These are phyloP conservation scores for Drechslerella coelobrocha DNA, from an alignment of 2,329 filamentous ascomycete species.

Conservation along the genomic window DNA sequence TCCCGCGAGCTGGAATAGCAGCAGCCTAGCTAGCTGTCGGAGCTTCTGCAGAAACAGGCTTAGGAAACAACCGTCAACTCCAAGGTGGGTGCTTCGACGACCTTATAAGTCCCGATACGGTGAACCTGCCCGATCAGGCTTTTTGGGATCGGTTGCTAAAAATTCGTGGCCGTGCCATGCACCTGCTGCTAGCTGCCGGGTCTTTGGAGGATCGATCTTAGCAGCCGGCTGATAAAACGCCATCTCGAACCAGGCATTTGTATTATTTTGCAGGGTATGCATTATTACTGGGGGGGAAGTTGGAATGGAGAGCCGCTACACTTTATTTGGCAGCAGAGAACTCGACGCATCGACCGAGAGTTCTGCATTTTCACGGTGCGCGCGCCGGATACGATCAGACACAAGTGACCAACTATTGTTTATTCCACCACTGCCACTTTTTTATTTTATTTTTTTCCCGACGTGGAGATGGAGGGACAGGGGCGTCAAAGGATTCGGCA, in stretches of 20 bases:
- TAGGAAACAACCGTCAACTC: conserved; percentile 17
- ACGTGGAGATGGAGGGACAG: not conserved
- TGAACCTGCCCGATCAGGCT: conserved; percentile 13
- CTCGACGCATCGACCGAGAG: conserved; percentile 4
- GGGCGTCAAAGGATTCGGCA: conserved; percentile 14
- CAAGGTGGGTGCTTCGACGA: conserved; percentile 17
- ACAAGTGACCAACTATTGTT: conserved; percentile 8
- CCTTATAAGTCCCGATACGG: conserved; percentile 36
- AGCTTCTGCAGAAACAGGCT: conserved; percentile 34
- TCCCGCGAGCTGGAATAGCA: conserved; percentile 35
- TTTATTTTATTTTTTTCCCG: conserved; percentile 3
- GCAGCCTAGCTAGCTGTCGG: conserved; percentile 37
- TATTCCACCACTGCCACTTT: conserved; percentile 27
- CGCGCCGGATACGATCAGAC: conserved; percentile 26
- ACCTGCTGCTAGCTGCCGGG: conserved; percentile 13
- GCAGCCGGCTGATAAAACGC: not conserved
- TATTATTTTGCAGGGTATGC: not conserved
- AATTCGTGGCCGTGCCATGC: conserved; percentile 25
- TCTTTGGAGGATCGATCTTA: not conserved
- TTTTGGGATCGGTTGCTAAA: conserved; percentile 24
- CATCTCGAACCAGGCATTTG: not conserved
- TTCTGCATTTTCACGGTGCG: conserved; percentile 24
- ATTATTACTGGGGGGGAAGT: not conserved
- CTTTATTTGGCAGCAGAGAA: conserved; percentile 38
- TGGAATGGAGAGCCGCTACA: conserved; percentile 17